Conservation (phyloP, 192 early-diverging fungal species). For the Entomortierella beljakovae region DNA sequence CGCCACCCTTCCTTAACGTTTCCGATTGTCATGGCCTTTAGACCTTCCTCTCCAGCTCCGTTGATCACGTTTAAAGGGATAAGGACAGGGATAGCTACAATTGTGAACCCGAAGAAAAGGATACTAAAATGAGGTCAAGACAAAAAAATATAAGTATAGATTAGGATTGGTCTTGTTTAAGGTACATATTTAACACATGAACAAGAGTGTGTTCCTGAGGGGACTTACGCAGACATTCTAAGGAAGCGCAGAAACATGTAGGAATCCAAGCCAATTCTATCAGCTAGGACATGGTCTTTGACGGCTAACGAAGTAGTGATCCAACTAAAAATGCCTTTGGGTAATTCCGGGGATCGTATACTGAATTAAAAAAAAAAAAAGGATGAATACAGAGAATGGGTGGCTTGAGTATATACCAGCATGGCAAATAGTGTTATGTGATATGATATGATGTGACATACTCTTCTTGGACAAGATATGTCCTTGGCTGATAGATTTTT, state of each 20-base stretch:
- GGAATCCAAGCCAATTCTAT: constrained; percentile 75
- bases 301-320: constrained; percentile 61
- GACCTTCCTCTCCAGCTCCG: constrained; percentile 56
- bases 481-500: constrained; percentile 77
- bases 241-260: constrained; percentile 84
- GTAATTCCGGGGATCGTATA: constrained; percentile 62
- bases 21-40: constrained; percentile 74
- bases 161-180: neutral
- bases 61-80: constrained; percentile 80
- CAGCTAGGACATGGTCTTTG: constrained; percentile 65
- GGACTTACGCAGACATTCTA: constrained; percentile 61
- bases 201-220: too few species aligned
- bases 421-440: neutral
- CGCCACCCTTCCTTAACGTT: constrained; percentile 69
- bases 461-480: constrained; percentile 70
- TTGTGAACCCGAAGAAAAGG: constrained; percentile 70
- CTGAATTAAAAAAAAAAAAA: constrained; percentile 29
- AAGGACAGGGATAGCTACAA: constrained; percentile 69
- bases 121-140: constrained; percentile 23
- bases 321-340: constrained; percentile 69
- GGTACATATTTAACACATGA: neutral
- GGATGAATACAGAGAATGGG: neutral
- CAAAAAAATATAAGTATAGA: neutral
- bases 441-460: constrained; percentile 2
- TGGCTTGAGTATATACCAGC: neutral